A percentile compares a stretch with the other conserved stretches of the same genome.
Evolutionary conservation across 768 basidiomycete species (phyloP).

Genomic region (Mycena floridula): DNA sequence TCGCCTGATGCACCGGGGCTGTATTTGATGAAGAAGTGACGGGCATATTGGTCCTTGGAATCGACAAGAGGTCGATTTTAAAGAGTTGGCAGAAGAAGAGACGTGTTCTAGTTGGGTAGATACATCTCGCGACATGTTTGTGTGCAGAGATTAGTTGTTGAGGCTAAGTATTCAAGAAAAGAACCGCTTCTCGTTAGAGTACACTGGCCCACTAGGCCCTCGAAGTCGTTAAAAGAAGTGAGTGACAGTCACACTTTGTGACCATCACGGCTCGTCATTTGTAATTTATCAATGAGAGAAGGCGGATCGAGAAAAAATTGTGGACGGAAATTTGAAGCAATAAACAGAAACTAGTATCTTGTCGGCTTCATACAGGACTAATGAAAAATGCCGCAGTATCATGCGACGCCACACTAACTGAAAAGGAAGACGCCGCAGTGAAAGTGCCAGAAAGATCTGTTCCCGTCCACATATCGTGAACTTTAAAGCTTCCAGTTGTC

Average conservation of each 20-base stretch:
- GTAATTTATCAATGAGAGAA: no score
- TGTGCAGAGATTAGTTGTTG: no score
- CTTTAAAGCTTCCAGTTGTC: constrained; percentile 26
- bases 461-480: constrained; percentile 54
- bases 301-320: no score
- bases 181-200: no score
- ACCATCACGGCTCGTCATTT: no score
- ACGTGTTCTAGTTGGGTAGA: constrained; percentile 60
- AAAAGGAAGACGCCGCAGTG: constrained; percentile 26
- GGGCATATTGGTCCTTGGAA: constrained; percentile 68
- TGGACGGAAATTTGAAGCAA: no score
- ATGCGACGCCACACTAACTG: constrained; percentile 37
- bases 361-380: constrained; percentile 9
- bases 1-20: constrained; percentile 27
- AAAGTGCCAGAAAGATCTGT: constrained; percentile 36
- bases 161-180: no score
- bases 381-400: constrained; percentile 49
- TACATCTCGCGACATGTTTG: constrained; percentile 72
- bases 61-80: constrained; percentile 76
- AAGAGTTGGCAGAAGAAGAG: constrained; percentile 67
- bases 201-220: no score
- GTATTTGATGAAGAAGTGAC: constrained; percentile 68
- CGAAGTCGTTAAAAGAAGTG: no score
- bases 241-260: no score
- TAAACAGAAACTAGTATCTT: no score